Conservation (phyloP, 306 rosid genomes). For the Coriaria nepalensis region DNA sequence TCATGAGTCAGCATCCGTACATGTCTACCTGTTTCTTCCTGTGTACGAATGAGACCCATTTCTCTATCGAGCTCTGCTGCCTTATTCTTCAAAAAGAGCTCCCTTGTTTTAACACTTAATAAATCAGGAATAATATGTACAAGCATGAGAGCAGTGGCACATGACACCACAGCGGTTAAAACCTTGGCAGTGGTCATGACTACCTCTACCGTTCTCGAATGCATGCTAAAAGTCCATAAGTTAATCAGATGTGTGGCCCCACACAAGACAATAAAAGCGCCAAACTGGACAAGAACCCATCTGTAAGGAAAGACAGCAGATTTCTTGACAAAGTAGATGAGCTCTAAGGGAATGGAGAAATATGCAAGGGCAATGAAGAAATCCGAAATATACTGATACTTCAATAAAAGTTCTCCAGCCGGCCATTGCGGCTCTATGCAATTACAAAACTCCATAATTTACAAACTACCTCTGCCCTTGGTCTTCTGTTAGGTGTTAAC, state of each 20-base stretch:
- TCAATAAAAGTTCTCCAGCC: conserved; percentile 13
- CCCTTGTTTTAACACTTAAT: conserved; percentile 16
- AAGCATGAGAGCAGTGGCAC: conserved; percentile 19
- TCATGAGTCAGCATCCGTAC: conserved; percentile 20
- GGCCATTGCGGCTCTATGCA: conserved; percentile 17
- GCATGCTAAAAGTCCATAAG: conserved; percentile 16
- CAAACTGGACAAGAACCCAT: conserved; percentile 95
- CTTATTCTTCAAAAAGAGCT: conserved; percentile 17
- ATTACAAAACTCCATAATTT: conserved; percentile 12
- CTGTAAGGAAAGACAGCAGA: conserved; percentile 18
- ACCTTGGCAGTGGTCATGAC: conserved; percentile 17
- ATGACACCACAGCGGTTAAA: conserved; percentile 18
- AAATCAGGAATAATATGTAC: conserved; percentile 18
- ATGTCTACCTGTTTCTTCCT: conserved; percentile 17
- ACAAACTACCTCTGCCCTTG: conserved; percentile 4
- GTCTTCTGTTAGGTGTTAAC: conserved; percentile 3
- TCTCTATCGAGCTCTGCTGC: conserved; percentile 18
- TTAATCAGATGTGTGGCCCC: conserved; percentile 19
- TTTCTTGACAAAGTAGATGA: conserved; percentile 20
- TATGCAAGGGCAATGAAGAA: conserved; percentile 59
- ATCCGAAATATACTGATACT: conserved; percentile 19
- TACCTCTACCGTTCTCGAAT: conserved; percentile 14
- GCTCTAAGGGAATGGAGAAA: conserved; percentile 35
- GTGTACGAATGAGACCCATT: conserved; percentile 16
- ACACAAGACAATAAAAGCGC: conserved; percentile 72